Evolutionary conservation across 352 stramenopile genomes (phyloP), one percentile per base, ranked within the genome.

Genomic region (Phytophthora megakarya): DNA sequence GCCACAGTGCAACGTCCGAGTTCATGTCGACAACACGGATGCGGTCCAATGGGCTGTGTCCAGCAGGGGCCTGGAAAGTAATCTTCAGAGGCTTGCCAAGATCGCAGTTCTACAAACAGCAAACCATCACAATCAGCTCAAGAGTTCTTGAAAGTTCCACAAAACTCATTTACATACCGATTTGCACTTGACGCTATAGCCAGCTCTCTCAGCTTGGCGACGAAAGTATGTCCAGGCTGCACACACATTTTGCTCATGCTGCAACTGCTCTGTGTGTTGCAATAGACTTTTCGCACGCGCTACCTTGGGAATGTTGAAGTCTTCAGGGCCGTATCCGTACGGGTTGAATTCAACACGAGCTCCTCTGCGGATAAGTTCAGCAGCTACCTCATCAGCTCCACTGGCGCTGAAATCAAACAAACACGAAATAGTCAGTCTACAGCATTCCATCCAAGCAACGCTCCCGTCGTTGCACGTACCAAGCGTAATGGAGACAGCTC

Each of bases 11-110:
- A 15, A 90, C 74, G 21, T 92, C 76, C 56, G 86, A 86, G 35
- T 94, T 91, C 75, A 94, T 84, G 65, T 96, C 84, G n/a, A 96
- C 80, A 16, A 96, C 76, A 23, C 87, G 87, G 44, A 96, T 88
- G 15, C 87, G 84, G 58, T 96, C 87, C 18, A 93, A 57, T 5
- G 72, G 28, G 35, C 87, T 96, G 67, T 96, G 87, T 12, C 72
- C 72, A 42, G 55, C 40, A 42, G 83, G 87, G 6, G 87, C 87
- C 55, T 88, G 75, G 62, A 96, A 96, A 15, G 73, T 85, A 15
- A 96, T 76, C 21, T 88, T 89, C 10, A 92, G 57, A 38, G 87
- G 85, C 49, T 93, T 93, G 38, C 86, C 83, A 49, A 94, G 70
- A 65, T 92, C 81, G 55, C 83, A 90, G 61, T 89, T 84, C 85